phyloP scores from a whole-genome alignment of 2,329 filamentous ascomycete species.

The Sporothrix pallida region DNA sequence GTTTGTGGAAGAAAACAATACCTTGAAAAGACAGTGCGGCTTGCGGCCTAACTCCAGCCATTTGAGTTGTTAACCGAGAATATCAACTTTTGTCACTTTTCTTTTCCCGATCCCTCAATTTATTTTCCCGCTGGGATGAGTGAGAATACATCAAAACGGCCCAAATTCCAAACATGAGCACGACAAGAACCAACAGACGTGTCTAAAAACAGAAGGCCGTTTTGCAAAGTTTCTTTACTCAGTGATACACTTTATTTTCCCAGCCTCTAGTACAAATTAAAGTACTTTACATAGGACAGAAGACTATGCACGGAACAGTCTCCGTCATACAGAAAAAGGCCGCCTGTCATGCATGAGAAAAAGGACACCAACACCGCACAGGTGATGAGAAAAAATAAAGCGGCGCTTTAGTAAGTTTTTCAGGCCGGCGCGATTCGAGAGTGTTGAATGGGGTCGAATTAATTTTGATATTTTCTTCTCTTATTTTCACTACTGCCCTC shows the following conservation, averaged over 20 bases:
- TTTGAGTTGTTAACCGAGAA: slow-evolving; percentile 15
- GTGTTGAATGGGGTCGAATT: background rate
- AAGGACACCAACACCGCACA: background rate
- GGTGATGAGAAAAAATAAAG: background rate
- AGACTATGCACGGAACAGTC: background rate
- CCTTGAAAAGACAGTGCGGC: background rate
- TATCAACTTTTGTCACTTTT: too few species aligned
- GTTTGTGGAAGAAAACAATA: slow-evolving; percentile 6
- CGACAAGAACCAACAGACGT: background rate
- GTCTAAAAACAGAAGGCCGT: slow-evolving; percentile 1
- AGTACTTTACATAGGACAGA: background rate
- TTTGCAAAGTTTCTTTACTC: too few species aligned
- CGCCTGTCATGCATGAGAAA: background rate
- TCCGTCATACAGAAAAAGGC: slow-evolving; percentile 2
- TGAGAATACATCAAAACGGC: background rate
- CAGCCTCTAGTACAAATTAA: slow-evolving; percentile 5
- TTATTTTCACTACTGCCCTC: background rate
- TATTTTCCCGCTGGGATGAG: background rate
- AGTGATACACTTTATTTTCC: background rate
- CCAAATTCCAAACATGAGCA: background rate
- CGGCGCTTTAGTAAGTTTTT: background rate
- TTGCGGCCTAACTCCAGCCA: background rate
- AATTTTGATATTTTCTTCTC: background rate
- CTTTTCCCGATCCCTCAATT: background rate
- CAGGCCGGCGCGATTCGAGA: background rate